A percentile compares a stretch with the other conserved stretches of the same genome.
Conservation (phyloP, 768 basidiomycete species). For the Rhizopogon salebrosus region DNA sequence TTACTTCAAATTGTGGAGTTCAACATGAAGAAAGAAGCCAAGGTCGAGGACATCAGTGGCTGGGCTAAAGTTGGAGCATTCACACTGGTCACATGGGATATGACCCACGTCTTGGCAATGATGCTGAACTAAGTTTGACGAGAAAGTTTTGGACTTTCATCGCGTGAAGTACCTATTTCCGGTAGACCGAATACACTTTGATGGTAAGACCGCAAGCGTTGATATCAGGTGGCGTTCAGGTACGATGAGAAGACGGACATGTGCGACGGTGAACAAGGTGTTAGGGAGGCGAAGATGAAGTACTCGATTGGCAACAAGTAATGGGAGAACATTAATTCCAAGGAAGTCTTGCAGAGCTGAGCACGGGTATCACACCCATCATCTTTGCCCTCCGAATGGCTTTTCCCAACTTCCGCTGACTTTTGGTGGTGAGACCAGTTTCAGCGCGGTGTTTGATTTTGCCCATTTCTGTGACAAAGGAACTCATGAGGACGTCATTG, state of each 20-base stretch:
- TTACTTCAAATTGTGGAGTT: neutral
- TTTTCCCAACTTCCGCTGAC: constrained; percentile 74
- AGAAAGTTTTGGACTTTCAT: neutral
- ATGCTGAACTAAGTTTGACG: neutral
- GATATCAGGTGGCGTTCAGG: neutral
- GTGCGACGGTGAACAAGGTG: neutral
- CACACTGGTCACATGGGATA: no score
- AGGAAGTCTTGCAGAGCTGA: constrained; percentile 25
- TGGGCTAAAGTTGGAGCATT: no score
- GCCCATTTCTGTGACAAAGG: constrained; percentile 69
- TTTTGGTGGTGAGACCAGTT: constrained; percentile 73
- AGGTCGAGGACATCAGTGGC: no score
- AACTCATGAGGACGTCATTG: constrained; percentile 53
- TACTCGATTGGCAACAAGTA: no score
- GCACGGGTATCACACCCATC: constrained; percentile 79
- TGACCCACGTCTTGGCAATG: neutral
- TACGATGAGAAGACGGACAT: neutral
- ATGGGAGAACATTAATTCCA: neutral
- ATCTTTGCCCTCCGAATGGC: constrained; percentile 85
- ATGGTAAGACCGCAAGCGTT: neutral
- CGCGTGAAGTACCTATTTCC: neutral
- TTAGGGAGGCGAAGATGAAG: neutral
- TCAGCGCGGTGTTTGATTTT: constrained; percentile 68
- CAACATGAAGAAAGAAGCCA: neutral
- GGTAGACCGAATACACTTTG: neutral